Evolutionary conservation across 1,284 basidiomycete genomes (phyloP), one percentile per base, ranked within the genome.

Genomic region (Melampsora americana): DNA sequence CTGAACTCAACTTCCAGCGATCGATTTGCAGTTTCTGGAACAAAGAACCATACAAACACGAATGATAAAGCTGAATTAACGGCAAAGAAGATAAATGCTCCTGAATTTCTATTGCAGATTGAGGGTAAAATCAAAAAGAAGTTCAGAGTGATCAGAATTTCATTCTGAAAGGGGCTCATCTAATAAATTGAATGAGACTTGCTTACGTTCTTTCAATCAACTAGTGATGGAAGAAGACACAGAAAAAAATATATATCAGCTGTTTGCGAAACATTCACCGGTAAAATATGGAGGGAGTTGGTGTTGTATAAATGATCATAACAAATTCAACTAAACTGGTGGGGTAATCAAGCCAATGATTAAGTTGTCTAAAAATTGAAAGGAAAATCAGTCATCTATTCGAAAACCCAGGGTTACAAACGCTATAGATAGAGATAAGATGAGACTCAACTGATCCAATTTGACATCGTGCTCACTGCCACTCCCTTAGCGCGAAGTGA

Each of bases 401-500:
- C n/a, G 6, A 16, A 28, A 59, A 59, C 20, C 18, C n/a, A 5
- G 11, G 23, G 53, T 9, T 20, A 53, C 50, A 26, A n/a, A n/a
- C n/a, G n/a, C n/a, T n/a, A n/a, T n/a, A n/a, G n/a, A n/a, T n/a
- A n/a, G n/a, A 16, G 26, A n/a, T 32, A 60, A 59, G 14, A 16
- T n/a, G 28, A 42, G 53, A 81, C 77, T 81, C 79, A 72, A 78
- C 50, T 71, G 26, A 81, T 48, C 82, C 82, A 82, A 72, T 81
- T 82, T 46, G 78, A 78, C 56, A 80, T 78, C 14, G 79, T 80
- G 20, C 79, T 77, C 18, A 82, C 67, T 7, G 82, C 81, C 6
- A 82, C 81, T 18, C 82, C 82, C 73, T 82, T 82, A 14, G 82
- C 79, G 18, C 82, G 79, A 53, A 79, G 77, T 20, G 77, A 76